Evolutionary conservation across 805 yeast genomes (phyloP).

Genomic region (Saccharomycopsis malanga): DNA sequence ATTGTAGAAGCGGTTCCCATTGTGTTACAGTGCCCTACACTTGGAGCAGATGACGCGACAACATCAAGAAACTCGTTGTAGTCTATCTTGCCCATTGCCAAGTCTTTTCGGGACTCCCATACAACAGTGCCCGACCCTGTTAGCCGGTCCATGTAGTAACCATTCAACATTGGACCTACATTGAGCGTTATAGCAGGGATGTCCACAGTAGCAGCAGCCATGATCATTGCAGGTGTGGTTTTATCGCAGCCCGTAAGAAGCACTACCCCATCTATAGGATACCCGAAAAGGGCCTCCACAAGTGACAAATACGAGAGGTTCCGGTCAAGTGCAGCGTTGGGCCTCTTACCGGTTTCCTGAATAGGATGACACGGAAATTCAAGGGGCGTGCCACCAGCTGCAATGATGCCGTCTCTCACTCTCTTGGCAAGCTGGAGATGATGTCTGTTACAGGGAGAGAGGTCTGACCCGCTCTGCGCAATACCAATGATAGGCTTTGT

Average conservation of each 20-base stretch:
- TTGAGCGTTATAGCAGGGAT: constrained; percentile 46
- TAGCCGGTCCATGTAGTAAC: constrained; percentile 22
- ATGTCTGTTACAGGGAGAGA: constrained; percentile 25
- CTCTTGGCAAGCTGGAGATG: constrained; percentile 24
- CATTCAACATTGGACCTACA: constrained; percentile 36
- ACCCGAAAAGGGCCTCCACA: constrained; percentile 25
- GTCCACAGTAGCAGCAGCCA: constrained; percentile 50
- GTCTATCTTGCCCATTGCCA: constrained; percentile 23
- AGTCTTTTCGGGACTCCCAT: constrained; percentile 24
- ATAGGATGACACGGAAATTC: constrained; percentile 26
- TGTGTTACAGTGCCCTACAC: constrained; percentile 23
- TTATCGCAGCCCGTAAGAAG: constrained; percentile 36
- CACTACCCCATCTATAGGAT: constrained; percentile 25
- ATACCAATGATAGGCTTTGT: constrained; percentile 22
- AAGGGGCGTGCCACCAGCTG: constrained; percentile 24
- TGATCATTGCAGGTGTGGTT: constrained; percentile 47
- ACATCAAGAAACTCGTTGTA: constrained; percentile 24
- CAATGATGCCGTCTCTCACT: constrained; percentile 25
- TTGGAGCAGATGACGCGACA: constrained; percentile 23
- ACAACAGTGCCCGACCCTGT: constrained; percentile 26
- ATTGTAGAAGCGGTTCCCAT: constrained; percentile 23
- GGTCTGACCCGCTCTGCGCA: constrained; percentile 23
- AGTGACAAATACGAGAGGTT: constrained; percentile 24
- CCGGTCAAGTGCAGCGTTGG: constrained; percentile 25
- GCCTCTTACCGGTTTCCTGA: constrained; percentile 26